These are phyloP conservation scores for Laburnicola sp. DNA, from an alignment of 2,329 filamentous ascomycete species.

Conservation along the genomic window DNA sequence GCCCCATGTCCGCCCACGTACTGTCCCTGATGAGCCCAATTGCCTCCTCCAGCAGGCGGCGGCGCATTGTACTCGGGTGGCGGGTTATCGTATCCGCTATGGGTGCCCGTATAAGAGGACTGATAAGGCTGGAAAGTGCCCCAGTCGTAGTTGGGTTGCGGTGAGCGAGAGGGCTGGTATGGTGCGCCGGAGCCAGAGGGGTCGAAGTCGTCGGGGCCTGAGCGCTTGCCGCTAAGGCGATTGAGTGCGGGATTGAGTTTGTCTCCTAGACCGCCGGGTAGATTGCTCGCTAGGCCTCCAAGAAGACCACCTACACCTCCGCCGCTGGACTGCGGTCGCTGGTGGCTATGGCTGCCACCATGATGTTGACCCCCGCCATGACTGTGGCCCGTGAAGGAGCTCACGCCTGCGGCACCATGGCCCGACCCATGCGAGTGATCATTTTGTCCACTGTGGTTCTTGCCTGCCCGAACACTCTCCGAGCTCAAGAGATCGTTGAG, in stretches of 20 bases:
- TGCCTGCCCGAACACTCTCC: constrained; percentile 78
- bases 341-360: constrained; percentile 14
- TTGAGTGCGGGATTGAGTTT: constrained; percentile 24
- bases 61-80: constrained; percentile 29
- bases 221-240: constrained; percentile 26
- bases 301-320: constrained; percentile 28
- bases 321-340: constrained; percentile 13
- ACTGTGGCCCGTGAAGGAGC: constrained; percentile 24
- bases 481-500: constrained; percentile 78
- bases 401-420: constrained; percentile 35
- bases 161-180: constrained; percentile 29
- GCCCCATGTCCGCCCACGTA: constrained; percentile 37
- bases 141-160: constrained; percentile 33
- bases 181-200: constrained; percentile 13
- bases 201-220: constrained; percentile 24
- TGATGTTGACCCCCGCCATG: constrained; percentile 23
- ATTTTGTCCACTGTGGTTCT: constrained; percentile 66
- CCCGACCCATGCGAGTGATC: constrained; percentile 38
- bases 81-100: constrained; percentile 26
- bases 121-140: constrained; percentile 42
- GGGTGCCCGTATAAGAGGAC: constrained; percentile 32
- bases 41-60: constrained; percentile 20
- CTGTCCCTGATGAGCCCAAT: constrained; percentile 34
- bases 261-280: constrained; percentile 24
- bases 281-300: constrained; percentile 19